Evolutionary conservation across 345 rosid genomes (phyloP).

Genomic region (Murraya koenigii): DNA sequence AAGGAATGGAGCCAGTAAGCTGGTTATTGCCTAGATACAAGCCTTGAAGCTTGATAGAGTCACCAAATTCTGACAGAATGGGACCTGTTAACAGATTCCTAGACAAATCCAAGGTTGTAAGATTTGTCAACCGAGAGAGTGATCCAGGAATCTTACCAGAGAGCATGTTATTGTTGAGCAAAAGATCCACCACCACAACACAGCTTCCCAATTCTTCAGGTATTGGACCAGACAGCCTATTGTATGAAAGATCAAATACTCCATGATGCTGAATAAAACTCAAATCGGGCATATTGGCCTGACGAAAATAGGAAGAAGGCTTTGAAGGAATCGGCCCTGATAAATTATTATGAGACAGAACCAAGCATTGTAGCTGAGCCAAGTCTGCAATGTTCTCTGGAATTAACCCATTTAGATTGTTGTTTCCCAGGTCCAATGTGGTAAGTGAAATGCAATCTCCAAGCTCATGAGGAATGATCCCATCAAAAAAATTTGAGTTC

Average conservation of each 20-base stretch:
- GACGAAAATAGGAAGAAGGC: slow-evolving; percentile 35
- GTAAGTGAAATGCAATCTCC: slow-evolving; percentile 66
- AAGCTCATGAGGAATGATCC: slow-evolving; percentile 61
- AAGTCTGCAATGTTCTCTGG: slow-evolving; percentile 56
- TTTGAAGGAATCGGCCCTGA: not conserved
- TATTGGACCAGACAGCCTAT: slow-evolving; percentile 60
- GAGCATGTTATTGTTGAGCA: slow-evolving; percentile 64
- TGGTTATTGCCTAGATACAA: slow-evolving; percentile 51
- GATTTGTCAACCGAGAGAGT: slow-evolving; percentile 58
- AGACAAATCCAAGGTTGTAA: slow-evolving; percentile 64
- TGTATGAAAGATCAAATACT: slow-evolving; percentile 63
- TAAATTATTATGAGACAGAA: slow-evolving; percentile 68
- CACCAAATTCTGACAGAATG: slow-evolving; percentile 62
- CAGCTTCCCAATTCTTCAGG: slow-evolving; percentile 55
- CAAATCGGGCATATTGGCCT: slow-evolving; percentile 50
- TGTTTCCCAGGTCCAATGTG: slow-evolving; percentile 24
- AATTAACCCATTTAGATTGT: slow-evolving; percentile 22
- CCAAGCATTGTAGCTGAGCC: slow-evolving; percentile 73
- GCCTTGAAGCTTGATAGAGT: slow-evolving; percentile 72
- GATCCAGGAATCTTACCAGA: slow-evolving; percentile 73
- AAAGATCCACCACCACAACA: slow-evolving; percentile 61
- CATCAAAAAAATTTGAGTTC: slow-evolving; percentile 70
- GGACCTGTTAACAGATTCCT: slow-evolving; percentile 30
- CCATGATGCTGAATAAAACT: slow-evolving; percentile 93
- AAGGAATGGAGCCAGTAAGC: not conserved